phyloP scores from a whole-genome alignment of 106 monocot species.

The Dendrobium huoshanense region DNA sequence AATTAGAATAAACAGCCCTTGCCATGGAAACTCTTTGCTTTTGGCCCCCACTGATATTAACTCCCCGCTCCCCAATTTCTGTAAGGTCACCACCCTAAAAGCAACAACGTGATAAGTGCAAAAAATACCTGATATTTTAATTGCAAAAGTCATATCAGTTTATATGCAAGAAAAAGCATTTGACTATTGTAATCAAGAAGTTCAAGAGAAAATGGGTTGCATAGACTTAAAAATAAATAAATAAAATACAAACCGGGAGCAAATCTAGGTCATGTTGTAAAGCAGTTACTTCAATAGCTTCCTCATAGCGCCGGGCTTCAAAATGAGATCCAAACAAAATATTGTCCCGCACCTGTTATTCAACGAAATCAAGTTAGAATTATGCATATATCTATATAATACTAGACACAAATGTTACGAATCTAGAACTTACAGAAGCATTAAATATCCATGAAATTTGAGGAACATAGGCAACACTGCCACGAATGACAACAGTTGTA shows the following conservation, averaged over 20 bases:
- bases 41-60: constrained; percentile 98
- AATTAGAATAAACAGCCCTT: constrained; percentile 93
- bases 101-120: background rate
- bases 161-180: background rate
- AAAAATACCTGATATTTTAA: background rate
- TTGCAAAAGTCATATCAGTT: constrained; percentile 1
- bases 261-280: constrained; percentile 84
- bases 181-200: background rate
- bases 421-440: constrained; percentile 63
- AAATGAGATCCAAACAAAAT: constrained; percentile 95
- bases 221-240: background rate
- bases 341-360: constrained; percentile 74
- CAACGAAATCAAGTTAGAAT: background rate
- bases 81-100: constrained; percentile 94
- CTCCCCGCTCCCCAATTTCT: constrained; percentile 99
- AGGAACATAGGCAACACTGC: constrained; percentile 93
- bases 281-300: constrained; percentile 75
- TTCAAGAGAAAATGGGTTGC: background rate
- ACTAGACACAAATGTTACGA: background rate
- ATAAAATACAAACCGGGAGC: constrained; percentile 59
- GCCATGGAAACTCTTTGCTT: constrained; percentile 99
- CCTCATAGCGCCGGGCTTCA: constrained; percentile 56
- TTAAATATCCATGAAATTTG: constrained; percentile 99
- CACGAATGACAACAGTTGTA: constrained; percentile 61
- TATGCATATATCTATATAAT: background rate